phyloP scores from a whole-genome alignment of 2,329 filamentous ascomycete species.

The Karstenula rhodostoma region DNA sequence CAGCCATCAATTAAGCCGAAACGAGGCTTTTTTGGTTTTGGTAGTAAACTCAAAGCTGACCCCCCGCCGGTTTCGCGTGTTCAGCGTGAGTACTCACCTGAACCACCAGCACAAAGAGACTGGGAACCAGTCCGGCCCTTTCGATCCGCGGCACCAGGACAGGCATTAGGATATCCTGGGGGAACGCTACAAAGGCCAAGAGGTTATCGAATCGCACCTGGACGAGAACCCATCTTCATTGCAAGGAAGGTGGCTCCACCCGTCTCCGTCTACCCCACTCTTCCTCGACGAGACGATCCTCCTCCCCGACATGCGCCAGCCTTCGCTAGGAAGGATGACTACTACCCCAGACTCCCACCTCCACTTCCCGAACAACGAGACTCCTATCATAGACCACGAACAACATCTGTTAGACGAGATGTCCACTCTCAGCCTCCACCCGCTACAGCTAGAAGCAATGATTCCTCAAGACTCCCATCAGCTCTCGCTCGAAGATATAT shows the following conservation, averaged over 20 bases:
- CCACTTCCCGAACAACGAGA: constrained; percentile 18
- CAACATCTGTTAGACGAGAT: constrained; percentile 16
- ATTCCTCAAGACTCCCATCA: constrained; percentile 17
- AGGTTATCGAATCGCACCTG: constrained; percentile 22
- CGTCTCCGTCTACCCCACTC: constrained; percentile 2
- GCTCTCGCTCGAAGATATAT: constrained; percentile 16
- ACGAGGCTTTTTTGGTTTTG: constrained; percentile 21
- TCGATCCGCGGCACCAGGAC: constrained; percentile 32
- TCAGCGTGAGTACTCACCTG: constrained; percentile 11
- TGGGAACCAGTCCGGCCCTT: constrained; percentile 23
- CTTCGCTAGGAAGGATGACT: constrained; percentile 28
- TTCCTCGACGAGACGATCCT: constrained; percentile 18
- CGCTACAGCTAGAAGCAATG: constrained; percentile 10
- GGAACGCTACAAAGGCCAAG: constrained; percentile 41
- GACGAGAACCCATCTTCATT: constrained; percentile 16
- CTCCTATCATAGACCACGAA: constrained; percentile 15
- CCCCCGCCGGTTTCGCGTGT: constrained; percentile 9
- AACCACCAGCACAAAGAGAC: constrained; percentile 15
- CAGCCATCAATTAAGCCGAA: constrained; percentile 14
- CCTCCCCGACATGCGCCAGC: constrained; percentile 16
- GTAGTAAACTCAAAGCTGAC: constrained; percentile 22
- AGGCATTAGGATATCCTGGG: constrained; percentile 32
- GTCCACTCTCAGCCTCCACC: constrained; percentile 12
- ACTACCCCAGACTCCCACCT: constrained; percentile 28
- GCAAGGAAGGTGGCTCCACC: constrained; percentile 11